Evolutionary conservation across 306 rosid genomes (phyloP).

Genomic region (Calophaca sinica): DNA sequence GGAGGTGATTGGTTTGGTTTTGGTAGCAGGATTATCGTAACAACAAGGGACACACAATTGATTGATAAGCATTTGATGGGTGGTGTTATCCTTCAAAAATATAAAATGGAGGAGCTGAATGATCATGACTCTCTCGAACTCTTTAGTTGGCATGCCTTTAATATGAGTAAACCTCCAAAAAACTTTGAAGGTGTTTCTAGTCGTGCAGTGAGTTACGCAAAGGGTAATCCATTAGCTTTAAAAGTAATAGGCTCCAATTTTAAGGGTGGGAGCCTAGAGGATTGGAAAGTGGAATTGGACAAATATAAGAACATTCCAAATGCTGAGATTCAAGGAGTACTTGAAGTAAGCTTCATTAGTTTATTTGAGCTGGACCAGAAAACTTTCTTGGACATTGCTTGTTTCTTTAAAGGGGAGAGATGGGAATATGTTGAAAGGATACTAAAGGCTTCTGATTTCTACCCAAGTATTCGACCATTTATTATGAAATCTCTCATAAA

Average conservation of each 20-base stretch:
- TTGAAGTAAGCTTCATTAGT: constrained; percentile 32
- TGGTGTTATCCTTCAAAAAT: background rate
- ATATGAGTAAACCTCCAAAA: background rate
- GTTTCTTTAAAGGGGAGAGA: constrained; percentile 34
- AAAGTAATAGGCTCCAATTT: constrained; percentile 41
- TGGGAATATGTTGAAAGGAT: constrained; percentile 31
- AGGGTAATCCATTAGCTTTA: constrained; percentile 37
- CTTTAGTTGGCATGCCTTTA: constrained; percentile 40
- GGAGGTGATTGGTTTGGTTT: constrained; percentile 39
- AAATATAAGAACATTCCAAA: constrained; percentile 10
- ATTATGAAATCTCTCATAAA: constrained; percentile 16
- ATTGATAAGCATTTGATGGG: background rate
- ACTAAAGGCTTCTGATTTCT: constrained; percentile 9
- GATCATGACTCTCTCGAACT: constrained; percentile 10
- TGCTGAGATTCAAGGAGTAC: constrained; percentile 13
- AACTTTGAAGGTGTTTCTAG: background rate
- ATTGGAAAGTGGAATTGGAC: constrained; percentile 6
- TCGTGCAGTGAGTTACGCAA: constrained; percentile 35
- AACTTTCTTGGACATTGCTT: constrained; percentile 40
- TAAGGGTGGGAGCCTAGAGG: background rate
- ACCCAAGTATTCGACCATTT: background rate
- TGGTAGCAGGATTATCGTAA: constrained; percentile 43
- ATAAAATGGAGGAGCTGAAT: constrained; percentile 38
- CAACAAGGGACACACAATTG: constrained; percentile 12
- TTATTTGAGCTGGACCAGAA: background rate